These are phyloP conservation scores for Pelargonium cotyledonis DNA, from an alignment of 441 rosid genomes.

Conservation along the genomic window DNA sequence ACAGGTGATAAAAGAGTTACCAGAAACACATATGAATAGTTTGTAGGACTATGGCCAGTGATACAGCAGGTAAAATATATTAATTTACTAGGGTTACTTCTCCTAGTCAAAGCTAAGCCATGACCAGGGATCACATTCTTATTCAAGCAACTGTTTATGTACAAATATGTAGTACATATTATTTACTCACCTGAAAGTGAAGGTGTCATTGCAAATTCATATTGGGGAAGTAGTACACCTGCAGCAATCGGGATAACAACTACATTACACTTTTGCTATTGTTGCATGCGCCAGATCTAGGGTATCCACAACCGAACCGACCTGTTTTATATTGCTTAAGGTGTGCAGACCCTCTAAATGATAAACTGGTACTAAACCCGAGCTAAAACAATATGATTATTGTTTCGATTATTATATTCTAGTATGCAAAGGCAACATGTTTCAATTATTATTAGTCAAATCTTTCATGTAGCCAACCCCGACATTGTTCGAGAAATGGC, in stretches of 20 bases:
- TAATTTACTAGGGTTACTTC: background rate
- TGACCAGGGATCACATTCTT: background rate
- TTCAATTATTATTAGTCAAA: background rate
- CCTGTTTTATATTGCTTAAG: background rate
- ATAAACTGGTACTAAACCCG: background rate
- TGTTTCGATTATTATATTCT: too few relatives aligned
- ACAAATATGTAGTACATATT: background rate
- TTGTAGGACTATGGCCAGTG: background rate
- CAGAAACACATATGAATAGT: background rate
- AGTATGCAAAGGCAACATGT: too few relatives aligned
- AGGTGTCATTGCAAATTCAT: constrained; percentile 85
- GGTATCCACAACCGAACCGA: constrained; percentile 57
- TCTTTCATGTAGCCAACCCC: background rate
- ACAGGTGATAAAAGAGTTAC: background rate
- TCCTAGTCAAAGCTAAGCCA: background rate
- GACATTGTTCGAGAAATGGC: too few relatives aligned
- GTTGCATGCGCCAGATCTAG: constrained; percentile 79
- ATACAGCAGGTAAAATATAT: background rate
- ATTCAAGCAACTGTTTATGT: background rate
- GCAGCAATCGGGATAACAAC: constrained; percentile 86
- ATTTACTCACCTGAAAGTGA: constrained; percentile 62
- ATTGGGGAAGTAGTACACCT: constrained; percentile 82
- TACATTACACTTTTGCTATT: constrained; percentile 76
- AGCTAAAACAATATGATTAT: background rate
- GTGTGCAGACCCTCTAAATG: background rate